These are phyloP conservation scores for Boletus vermiculosoides DNA, from an alignment of 768 basidiomycete species.

Conservation along the genomic window DNA sequence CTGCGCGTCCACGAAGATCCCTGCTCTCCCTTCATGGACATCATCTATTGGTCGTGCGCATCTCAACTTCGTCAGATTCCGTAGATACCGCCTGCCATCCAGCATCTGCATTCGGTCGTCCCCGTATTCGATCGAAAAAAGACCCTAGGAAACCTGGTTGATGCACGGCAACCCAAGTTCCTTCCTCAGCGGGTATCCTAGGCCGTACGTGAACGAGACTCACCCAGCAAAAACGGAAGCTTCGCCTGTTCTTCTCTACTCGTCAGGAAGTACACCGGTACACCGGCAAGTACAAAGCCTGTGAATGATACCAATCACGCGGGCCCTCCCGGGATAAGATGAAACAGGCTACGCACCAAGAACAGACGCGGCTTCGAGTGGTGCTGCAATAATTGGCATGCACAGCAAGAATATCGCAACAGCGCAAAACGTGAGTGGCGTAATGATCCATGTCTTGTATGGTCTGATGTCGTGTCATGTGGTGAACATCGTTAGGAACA, in stretches of 20 bases:
- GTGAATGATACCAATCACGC: slow-evolving; percentile 3
- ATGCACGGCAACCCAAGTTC: neutral
- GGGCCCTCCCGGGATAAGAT: neutral
- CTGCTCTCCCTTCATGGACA: neutral
- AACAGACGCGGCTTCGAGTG: slow-evolving; percentile 82
- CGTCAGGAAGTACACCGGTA: slow-evolving; percentile 83
- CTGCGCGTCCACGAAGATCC: neutral
- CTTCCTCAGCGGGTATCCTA: slow-evolving; percentile 2
- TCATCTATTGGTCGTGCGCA: slow-evolving; percentile 19
- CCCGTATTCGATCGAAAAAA: slow-evolving; percentile 46
- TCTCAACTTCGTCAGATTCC: slow-evolving; percentile 66
- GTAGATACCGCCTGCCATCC: slow-evolving; percentile 82
- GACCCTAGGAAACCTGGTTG: slow-evolving; percentile 42
- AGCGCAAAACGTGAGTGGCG: slow-evolving; percentile 85
- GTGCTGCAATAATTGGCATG: slow-evolving; percentile 95
- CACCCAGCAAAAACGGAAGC: slow-evolving; percentile 34
- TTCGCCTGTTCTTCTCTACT: slow-evolving; percentile 47
- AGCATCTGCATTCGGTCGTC: slow-evolving; percentile 51
- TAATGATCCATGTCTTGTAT: slow-evolving; percentile 89
- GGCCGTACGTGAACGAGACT: slow-evolving; percentile 21
- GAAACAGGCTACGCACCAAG: slow-evolving; percentile 53
- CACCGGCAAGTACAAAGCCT: slow-evolving; percentile 78
- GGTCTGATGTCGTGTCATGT: slow-evolving; percentile 50
- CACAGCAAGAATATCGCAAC: slow-evolving; percentile 64
- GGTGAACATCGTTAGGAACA: neutral